Conservation (phyloP, 2,329 filamentous ascomycete species). For the Dendrostoma leiphaemia region DNA sequence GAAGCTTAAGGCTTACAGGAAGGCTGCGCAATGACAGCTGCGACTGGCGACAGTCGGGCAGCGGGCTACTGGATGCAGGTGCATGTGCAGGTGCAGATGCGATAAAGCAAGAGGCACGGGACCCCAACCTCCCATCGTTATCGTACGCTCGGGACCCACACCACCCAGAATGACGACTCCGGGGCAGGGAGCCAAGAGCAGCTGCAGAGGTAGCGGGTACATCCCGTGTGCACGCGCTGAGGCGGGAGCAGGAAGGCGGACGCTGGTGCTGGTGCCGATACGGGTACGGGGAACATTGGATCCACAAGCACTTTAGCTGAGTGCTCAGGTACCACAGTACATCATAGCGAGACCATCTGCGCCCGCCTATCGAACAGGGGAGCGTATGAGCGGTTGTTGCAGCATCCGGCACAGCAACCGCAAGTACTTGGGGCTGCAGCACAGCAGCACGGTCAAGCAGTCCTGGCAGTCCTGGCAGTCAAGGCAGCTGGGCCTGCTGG, state of each 20-base stretch:
- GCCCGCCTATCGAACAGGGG: background rate
- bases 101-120: conserved; percentile 4
- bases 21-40: background rate
- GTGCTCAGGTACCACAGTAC: background rate
- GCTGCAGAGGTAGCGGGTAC: background rate
- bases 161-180: background rate
- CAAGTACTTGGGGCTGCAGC: too few relatives aligned
- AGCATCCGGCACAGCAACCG: too few relatives aligned
- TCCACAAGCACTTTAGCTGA: too few relatives aligned
- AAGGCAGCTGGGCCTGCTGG: conserved; percentile 1
- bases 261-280: background rate
- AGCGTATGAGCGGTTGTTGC: too few relatives aligned
- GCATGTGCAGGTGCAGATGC: background rate
- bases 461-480: too few relatives aligned
- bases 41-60: conserved; percentile 1
- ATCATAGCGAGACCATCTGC: background rate
- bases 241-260: background rate
- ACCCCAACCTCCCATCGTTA: conserved; percentile 1
- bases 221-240: background rate
- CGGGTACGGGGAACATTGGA: background rate
- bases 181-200: background rate
- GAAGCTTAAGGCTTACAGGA: conserved; percentile 4
- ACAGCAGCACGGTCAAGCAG: too few relatives aligned
- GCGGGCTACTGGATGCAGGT: too few relatives aligned
- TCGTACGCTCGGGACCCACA: too few relatives aligned